Percentiles rank a stretch among this genome's conserved stretches.
Evolutionary conservation across 345 rosid genomes (phyloP).

Genomic region (Pistacia integerrima): DNA sequence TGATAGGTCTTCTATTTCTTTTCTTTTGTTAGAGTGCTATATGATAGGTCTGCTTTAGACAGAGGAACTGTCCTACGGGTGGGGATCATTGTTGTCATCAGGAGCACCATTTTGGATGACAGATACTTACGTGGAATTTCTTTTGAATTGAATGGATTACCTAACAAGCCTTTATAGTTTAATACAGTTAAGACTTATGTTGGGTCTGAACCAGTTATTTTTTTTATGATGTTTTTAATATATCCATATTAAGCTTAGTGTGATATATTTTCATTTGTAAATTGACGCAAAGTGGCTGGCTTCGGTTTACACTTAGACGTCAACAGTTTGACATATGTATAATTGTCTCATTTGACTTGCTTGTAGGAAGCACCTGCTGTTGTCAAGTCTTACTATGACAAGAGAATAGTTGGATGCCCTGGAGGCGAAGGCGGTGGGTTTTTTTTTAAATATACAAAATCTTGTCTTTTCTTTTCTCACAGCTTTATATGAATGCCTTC

Average conservation of each 20-base stretch:
- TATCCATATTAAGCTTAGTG: neutral
- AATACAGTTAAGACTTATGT: neutral
- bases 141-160: neutral
- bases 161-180: neutral
- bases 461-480: neutral
- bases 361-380: conserved; percentile 77
- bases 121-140: neutral
- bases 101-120: neutral
- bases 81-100: neutral
- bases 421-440: conserved; percentile 83
- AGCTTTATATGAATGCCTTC: neutral
- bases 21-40: neutral
- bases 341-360: conserved; percentile 3
- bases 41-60: neutral
- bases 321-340: neutral
- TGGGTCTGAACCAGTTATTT: neutral
- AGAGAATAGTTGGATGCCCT: conserved; percentile 88
- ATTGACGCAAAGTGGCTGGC: conserved; percentile 2
- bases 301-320: neutral
- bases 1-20: no score
- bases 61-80: neutral
- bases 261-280: neutral
- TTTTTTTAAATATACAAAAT: conserved; percentile 11
- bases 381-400: conserved; percentile 67
- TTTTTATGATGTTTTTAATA: neutral